phyloP scores from a whole-genome alignment of 1,284 basidiomycete species.

The Apiotrichum gracile region DNA sequence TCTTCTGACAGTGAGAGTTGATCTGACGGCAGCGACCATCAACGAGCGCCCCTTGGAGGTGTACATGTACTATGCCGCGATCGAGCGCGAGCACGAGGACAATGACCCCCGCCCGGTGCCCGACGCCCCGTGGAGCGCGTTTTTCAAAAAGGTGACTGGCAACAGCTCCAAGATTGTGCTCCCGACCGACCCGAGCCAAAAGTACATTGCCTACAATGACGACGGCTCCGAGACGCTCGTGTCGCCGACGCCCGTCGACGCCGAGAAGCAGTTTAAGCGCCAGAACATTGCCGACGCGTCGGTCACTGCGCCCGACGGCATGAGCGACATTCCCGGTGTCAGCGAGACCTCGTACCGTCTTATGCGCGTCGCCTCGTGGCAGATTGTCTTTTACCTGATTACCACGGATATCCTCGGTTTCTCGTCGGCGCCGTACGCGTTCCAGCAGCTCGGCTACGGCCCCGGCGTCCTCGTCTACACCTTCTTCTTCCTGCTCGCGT shows the following conservation, averaged over 20 bases:
- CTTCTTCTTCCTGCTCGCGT: slow-evolving; percentile 6
- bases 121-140: slow-evolving; percentile 3
- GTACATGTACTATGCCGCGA: slow-evolving; percentile 6
- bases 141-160: slow-evolving; percentile 3
- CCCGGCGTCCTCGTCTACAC: slow-evolving; percentile 22
- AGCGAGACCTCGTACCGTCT: slow-evolving; percentile 5
- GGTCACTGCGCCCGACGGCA: not conserved
- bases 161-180: not conserved
- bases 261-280: not conserved
- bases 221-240: not conserved
- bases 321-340: not conserved
- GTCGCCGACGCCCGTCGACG: not conserved
- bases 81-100: slow-evolving; percentile 5
- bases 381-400: slow-evolving; percentile 8
- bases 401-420: slow-evolving; percentile 33
- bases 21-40: not conserved
- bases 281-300: not conserved
- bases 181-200: not conserved
- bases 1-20: not conserved
- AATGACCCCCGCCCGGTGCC: slow-evolving; percentile 6
- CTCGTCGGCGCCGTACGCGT: slow-evolving; percentile 36
- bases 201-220: not conserved
- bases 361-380: slow-evolving; percentile 5
- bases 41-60: slow-evolving; percentile 4
- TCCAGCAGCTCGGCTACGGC: slow-evolving; percentile 20